A percentile compares a stretch with the other conserved stretches of the same genome.
Evolutionary conservation across 768 basidiomycete genomes (phyloP).

Genomic region (Russula sp.): DNA sequence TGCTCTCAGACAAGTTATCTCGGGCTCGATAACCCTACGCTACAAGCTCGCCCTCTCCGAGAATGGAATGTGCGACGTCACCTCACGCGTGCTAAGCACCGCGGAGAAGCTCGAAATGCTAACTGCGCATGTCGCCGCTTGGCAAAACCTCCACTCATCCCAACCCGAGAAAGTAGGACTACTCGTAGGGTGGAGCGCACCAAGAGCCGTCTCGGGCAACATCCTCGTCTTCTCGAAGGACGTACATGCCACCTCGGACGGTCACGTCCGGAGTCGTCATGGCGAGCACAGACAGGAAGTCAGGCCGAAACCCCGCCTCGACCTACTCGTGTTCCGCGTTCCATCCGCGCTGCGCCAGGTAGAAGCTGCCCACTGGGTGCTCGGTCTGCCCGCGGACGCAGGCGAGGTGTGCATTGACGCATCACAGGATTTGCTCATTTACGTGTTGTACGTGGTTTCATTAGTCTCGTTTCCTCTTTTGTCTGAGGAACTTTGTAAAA

Average conservation of each 20-base stretch:
- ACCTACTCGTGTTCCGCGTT: conserved; percentile 11
- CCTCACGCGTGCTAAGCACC: not conserved
- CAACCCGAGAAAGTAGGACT: not conserved
- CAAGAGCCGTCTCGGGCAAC: conserved; percentile 6
- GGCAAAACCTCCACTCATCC: not conserved
- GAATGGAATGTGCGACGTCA: conserved; percentile 15
- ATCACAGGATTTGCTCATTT: conserved; percentile 15
- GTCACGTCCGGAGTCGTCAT: not conserved
- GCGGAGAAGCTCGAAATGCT: conserved; percentile 12
- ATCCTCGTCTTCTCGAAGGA: conserved; percentile 7
- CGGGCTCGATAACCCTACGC: conserved; percentile 2
- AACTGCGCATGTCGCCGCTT: not conserved
- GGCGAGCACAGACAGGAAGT: not conserved
- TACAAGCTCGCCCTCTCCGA: conserved; percentile 14
- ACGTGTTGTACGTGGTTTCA: conserved; percentile 3
- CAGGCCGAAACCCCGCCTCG: not conserved
- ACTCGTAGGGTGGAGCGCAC: conserved; percentile 6
- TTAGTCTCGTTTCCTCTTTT: not conserved
- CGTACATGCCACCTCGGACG: not conserved
- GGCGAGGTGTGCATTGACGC: conserved; percentile 5
- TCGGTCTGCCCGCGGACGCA: not conserved
- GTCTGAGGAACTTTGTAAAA: not conserved
- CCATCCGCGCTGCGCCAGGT: conserved; percentile 3
- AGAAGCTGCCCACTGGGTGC: conserved; percentile 8
- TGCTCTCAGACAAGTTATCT: not conserved